A percentile compares a stretch with the other conserved stretches of the same genome.
phyloP scores from a whole-genome alignment of 352 stramenopile genomes.

The Phytopythium aichiense region DNA sequence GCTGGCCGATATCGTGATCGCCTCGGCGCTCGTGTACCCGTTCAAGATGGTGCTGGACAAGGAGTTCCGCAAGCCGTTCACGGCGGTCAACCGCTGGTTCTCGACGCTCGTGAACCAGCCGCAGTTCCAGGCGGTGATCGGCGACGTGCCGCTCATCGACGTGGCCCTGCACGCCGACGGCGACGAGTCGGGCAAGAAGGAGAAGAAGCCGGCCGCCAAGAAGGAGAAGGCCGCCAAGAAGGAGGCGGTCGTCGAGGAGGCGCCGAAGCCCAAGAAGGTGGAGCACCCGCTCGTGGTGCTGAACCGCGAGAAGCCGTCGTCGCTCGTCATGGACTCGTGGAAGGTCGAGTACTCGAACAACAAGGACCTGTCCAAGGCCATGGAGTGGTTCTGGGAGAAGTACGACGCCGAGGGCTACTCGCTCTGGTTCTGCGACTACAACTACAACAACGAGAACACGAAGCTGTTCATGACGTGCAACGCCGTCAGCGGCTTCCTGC shows the following conservation, averaged over 20 bases:
- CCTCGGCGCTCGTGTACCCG: conserved; percentile 89
- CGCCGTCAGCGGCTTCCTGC: conserved; percentile 89
- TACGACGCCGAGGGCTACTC: conserved; percentile 89
- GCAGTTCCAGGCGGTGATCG: conserved; percentile 90
- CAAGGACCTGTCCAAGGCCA: conserved; percentile 70
- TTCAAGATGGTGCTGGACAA: conserved; percentile 93
- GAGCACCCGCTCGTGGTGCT: conserved; percentile 87
- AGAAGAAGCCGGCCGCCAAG: conserved; percentile 32
- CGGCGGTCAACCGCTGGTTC: conserved; percentile 91
- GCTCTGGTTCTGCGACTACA: conserved; percentile 91
- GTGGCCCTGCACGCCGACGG: conserved; percentile 64
- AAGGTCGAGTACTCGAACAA: conserved; percentile 94
- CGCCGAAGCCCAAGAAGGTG: conserved; percentile 67
- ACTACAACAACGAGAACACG: conserved; percentile 93
- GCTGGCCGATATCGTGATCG: conserved; percentile 91
- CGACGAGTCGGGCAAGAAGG: conserved; percentile 32
- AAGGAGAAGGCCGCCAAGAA: conserved; percentile 44
- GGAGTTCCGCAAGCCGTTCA: conserved; percentile 85
- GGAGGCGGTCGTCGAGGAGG: conserved; percentile 26
- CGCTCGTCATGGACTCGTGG: conserved; percentile 86
- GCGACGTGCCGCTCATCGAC: conserved; percentile 85
- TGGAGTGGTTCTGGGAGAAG: conserved; percentile 90
- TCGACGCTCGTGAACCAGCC: conserved; percentile 91
- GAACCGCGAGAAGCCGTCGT: conserved; percentile 77
- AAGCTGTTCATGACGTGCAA: conserved; percentile 94